These are phyloP conservation scores for Lonicera japonica DNA, from an alignment of 129 eudicot species.

Conservation along the genomic window DNA sequence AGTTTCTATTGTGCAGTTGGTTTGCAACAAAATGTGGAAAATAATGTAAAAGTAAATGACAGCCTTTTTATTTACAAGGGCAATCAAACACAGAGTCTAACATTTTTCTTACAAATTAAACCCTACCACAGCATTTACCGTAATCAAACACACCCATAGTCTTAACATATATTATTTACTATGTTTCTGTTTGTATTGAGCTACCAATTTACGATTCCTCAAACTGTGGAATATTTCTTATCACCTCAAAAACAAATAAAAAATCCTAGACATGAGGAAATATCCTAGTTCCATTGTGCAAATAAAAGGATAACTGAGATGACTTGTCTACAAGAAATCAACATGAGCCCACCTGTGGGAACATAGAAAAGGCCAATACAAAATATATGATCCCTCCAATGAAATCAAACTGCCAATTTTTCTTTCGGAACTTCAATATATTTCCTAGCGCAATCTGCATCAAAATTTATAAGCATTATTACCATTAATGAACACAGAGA, in stretches of 20 bases:
- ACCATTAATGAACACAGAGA: neutral
- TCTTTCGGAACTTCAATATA: slow-evolving; percentile 92
- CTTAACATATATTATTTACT: too few relatives aligned
- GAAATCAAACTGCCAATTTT: slow-evolving; percentile 97
- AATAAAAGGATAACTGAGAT: neutral
- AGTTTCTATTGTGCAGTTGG: too few relatives aligned
- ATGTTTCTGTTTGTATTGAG: too few relatives aligned
- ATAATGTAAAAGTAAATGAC: too few relatives aligned
- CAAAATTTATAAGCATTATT: neutral
- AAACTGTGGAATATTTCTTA: neutral
- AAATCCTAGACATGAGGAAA: neutral
- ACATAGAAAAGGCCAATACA: slow-evolving; percentile 84
- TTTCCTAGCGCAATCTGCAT: slow-evolving; percentile 91
- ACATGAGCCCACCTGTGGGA: slow-evolving; percentile 64
- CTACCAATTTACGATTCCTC: too few relatives aligned
- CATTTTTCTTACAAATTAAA: too few relatives aligned
- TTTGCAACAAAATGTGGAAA: too few relatives aligned
- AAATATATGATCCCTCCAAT: slow-evolving; percentile 95
- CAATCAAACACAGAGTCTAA: too few relatives aligned
- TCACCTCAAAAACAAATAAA: neutral
- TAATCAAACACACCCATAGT: too few relatives aligned
- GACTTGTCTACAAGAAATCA: too few relatives aligned
- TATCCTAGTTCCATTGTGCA: neutral
- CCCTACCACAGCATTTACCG: too few relatives aligned
- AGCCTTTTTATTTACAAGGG: too few relatives aligned